Percentiles rank a stretch among this genome's conserved stretches.
These are phyloP conservation scores for Triticum timopheevii DNA, from an alignment of 176 grass and related monocot species.

Conservation along the genomic window DNA sequence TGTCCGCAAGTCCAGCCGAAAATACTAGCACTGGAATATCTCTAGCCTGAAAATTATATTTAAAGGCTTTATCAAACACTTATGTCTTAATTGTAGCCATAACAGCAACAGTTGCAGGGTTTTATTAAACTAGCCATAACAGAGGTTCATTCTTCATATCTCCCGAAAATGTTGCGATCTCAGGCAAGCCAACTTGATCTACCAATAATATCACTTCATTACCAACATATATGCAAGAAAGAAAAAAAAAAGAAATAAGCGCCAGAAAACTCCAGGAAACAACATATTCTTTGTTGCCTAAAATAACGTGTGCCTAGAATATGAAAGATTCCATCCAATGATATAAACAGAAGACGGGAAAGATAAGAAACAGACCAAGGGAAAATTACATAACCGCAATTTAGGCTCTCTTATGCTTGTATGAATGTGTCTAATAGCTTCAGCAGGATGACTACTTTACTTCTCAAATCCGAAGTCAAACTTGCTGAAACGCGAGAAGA, in stretches of 20 bases:
- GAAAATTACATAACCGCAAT: not conserved
- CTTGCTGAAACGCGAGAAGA: not conserved
- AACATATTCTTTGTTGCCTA: not conserved
- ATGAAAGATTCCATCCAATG: not conserved
- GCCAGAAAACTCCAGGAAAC: not conserved
- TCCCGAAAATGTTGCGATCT: too few species aligned
- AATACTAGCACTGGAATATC: conserved; percentile 84
- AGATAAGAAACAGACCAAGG: not conserved
- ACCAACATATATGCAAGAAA: not conserved
- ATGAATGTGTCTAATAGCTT: conserved; percentile 6
- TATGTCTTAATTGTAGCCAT: not conserved
- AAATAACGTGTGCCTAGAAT: not conserved
- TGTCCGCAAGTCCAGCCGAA: conserved; percentile 97
- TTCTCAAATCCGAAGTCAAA: conserved; percentile 20
- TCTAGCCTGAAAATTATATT: conserved; percentile 62
- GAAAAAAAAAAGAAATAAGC: not conserved
- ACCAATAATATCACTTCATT: conserved; percentile 27
- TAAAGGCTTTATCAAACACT: conserved; percentile 16
- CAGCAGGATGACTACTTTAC: conserved; percentile 2
- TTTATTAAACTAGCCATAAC: too few species aligned
- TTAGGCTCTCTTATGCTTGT: not conserved
- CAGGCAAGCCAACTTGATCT: not conserved
- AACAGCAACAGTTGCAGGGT: not conserved
- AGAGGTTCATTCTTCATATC: not conserved
- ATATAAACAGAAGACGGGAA: not conserved